phyloP scores from a whole-genome alignment of 495 filamentous ascomycete species.

The Hypoxylon subgilvum region DNA sequence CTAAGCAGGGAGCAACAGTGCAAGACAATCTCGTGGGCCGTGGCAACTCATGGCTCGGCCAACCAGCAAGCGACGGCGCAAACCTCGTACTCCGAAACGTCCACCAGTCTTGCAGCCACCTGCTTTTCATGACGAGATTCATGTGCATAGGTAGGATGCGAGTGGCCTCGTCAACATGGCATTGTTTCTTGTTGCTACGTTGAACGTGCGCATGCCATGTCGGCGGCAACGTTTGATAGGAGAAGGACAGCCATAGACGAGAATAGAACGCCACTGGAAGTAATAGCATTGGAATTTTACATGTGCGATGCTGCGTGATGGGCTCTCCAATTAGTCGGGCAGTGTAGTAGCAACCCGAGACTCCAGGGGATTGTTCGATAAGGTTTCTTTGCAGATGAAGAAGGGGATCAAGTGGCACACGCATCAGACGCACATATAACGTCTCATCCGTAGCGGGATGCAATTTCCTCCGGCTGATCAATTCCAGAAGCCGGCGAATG shows the following conservation, averaged over 20 bases:
- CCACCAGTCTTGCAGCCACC: background rate
- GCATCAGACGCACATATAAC: slow-evolving; percentile 21
- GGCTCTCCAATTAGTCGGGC: slow-evolving; percentile 34
- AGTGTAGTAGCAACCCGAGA: slow-evolving; percentile 23
- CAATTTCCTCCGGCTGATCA: slow-evolving; percentile 35
- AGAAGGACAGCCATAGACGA: slow-evolving; percentile 4
- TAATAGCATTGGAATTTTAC: slow-evolving; percentile 1
- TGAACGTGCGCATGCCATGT: slow-evolving; percentile 30
- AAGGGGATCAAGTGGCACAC: slow-evolving; percentile 11
- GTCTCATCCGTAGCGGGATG: slow-evolving; percentile 31
- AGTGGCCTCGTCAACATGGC: slow-evolving; percentile 3
- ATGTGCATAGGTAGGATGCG: slow-evolving; percentile 8
- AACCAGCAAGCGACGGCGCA: slow-evolving; percentile 10
- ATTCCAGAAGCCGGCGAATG: slow-evolving; percentile 28
- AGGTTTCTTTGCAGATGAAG: slow-evolving; percentile 34
- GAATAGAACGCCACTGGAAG: slow-evolving; percentile 13
- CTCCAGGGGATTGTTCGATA: slow-evolving; percentile 26
- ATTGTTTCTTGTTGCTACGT: slow-evolving; percentile 18
- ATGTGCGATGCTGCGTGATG: slow-evolving; percentile 32
- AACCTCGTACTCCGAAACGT: slow-evolving; percentile 15
- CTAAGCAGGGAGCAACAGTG: no score
- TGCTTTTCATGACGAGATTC: slow-evolving; percentile 9
- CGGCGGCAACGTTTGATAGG: slow-evolving; percentile 13
- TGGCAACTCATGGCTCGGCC: background rate
- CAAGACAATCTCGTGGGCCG: no score